Evolutionary conservation across 2,329 filamentous ascomycete genomes (phyloP).

Genomic region (Aspergillus udagawae): DNA sequence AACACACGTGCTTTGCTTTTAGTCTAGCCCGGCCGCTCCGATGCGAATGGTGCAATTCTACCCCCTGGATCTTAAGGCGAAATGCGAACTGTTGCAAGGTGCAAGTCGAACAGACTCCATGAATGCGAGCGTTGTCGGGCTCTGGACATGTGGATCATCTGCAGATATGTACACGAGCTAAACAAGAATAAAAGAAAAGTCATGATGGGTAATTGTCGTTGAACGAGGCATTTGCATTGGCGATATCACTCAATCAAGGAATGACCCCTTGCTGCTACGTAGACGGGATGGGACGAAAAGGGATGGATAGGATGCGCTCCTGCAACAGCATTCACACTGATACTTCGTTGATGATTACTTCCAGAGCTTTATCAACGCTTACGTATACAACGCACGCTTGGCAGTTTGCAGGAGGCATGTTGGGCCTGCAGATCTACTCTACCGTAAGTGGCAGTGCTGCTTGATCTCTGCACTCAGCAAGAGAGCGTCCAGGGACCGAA

Average conservation of each 20-base stretch:
- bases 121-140: conserved; percentile 8
- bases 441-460: not conserved
- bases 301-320: not conserved
- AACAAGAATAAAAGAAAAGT: conserved; percentile 18
- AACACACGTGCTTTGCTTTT: not conserved
- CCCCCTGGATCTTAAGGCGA: not conserved
- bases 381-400: not conserved
- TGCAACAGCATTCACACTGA: not conserved
- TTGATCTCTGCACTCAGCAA: not conserved
- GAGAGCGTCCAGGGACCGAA: not conserved
- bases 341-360: not conserved
- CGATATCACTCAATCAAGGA: not conserved
- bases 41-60: not conserved
- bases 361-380: too few relatives aligned
- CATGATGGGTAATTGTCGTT: conserved; percentile 21
- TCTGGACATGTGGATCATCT: conserved; percentile 11
- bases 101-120: conserved; percentile 1
- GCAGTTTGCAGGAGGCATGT: not conserved
- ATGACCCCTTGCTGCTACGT: not conserved
- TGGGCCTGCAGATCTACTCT: conserved; percentile 1
- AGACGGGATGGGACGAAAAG: not conserved
- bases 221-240: conserved; percentile 4
- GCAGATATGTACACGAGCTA: conserved; percentile 21
- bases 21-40: not conserved
- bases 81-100: conserved; percentile 1